Conservation (phyloP, 331 rosid genomes). For the Acacia pycnantha region DNA sequence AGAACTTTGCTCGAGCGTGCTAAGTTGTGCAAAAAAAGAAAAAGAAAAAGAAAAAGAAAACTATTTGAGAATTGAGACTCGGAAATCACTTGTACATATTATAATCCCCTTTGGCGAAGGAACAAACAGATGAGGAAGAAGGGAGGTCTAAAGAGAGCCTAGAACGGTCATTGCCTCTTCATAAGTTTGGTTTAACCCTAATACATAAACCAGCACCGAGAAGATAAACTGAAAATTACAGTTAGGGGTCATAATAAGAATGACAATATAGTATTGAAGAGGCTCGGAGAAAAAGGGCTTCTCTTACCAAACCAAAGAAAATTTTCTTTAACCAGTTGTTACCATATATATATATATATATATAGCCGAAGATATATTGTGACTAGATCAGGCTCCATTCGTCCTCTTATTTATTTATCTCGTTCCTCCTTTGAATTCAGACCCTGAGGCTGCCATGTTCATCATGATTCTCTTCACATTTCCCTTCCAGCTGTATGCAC, state of each 20-base stretch:
- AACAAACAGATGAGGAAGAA: conserved; percentile 52
- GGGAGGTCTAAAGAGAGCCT: conserved; percentile 40
- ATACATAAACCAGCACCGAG: conserved; percentile 27
- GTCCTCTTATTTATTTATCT: conserved; percentile 54
- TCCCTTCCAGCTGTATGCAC: conserved; percentile 71
- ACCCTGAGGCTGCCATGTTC: conserved; percentile 36
- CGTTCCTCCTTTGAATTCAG: conserved; percentile 32
- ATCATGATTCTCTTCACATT: conserved; percentile 48
- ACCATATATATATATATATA: neutral
- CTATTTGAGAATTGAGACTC: conserved; percentile 26
- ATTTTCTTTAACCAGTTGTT: conserved; percentile 34
- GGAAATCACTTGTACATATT: conserved; percentile 33
- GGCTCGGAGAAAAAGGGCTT: conserved; percentile 41
- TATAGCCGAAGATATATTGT: conserved; percentile 25
- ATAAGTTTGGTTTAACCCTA: conserved; percentile 25
- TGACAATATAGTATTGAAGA: conserved; percentile 18
- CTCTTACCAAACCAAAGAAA: conserved; percentile 26
- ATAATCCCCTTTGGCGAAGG: conserved; percentile 26
- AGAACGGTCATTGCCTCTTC: conserved; percentile 43
- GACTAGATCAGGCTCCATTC: conserved; percentile 39
- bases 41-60: neutral
- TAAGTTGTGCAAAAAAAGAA: neutral
- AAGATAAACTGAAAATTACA: conserved; percentile 30
- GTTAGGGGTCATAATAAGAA: conserved; percentile 28
- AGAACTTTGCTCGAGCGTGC: neutral